phyloP scores from a whole-genome alignment of 2,329 filamentous ascomycete genomes.

The Colletotrichum trifolii region DNA sequence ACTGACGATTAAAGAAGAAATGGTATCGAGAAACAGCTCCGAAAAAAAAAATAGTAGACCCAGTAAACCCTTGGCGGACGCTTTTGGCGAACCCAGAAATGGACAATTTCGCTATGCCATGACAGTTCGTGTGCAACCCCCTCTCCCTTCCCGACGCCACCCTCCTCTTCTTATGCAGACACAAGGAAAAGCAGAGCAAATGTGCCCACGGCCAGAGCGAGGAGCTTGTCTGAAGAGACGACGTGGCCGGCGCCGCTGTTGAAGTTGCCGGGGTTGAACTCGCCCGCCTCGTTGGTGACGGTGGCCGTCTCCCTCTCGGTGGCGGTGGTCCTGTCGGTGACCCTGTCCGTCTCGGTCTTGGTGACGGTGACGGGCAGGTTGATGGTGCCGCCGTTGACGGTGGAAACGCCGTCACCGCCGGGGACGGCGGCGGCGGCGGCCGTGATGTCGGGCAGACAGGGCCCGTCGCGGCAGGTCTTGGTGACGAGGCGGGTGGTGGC shows the following conservation, averaged over 20 bases:
- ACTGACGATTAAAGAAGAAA: not conserved
- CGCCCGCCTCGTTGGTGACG: slow-evolving; percentile 4
- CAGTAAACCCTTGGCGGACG: not conserved
- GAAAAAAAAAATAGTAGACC: not conserved
- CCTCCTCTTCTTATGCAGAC: slow-evolving; percentile 4
- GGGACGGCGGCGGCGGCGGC: slow-evolving; percentile 4
- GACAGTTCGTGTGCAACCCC: not conserved
- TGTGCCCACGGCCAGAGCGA: slow-evolving; percentile 5
- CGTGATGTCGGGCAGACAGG: slow-evolving; percentile 16
- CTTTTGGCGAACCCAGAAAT: slow-evolving; percentile 10
- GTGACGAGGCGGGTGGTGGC: slow-evolving; percentile 21
- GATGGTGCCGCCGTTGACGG: slow-evolving; percentile 15
- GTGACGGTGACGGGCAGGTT: slow-evolving; percentile 10
- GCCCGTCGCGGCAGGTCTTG: slow-evolving; percentile 16
- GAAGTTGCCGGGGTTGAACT: slow-evolving; percentile 15
- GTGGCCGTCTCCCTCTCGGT: slow-evolving; percentile 25
- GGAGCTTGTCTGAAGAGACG: slow-evolving; percentile 15
- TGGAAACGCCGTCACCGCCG: slow-evolving; percentile 3
- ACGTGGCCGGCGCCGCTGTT: slow-evolving; percentile 27
- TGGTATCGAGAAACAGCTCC: slow-evolving; percentile 12
- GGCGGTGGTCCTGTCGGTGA: slow-evolving; percentile 6
- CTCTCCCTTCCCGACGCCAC: not conserved
- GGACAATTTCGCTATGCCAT: not conserved
- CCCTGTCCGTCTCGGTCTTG: slow-evolving; percentile 9
- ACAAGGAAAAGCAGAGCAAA: slow-evolving; percentile 23